Conservation (phyloP, 768 basidiomycete species). For the Wakefieldia striispora region DNA sequence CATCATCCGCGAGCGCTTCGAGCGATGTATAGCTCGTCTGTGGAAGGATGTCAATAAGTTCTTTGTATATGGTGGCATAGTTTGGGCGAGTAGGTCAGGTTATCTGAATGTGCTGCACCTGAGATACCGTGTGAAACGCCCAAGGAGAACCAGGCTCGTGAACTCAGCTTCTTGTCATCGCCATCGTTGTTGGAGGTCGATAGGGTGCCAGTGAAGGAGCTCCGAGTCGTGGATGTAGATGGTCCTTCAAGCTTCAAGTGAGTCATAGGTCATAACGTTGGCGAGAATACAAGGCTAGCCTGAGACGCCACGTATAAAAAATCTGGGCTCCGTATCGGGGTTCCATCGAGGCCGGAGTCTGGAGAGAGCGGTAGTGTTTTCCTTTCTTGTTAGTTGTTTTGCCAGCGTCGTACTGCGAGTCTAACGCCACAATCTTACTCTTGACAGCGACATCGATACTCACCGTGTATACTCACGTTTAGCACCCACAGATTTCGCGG, state of each 20-base stretch:
- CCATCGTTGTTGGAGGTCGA: conserved; percentile 28
- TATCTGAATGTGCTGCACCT: conserved; percentile 48
- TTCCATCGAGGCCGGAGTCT: no score
- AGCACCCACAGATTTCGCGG: no score
- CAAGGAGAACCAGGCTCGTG: conserved; percentile 54
- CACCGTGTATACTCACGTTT: no score
- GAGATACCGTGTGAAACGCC: conserved; percentile 50
- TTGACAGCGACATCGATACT: no score
- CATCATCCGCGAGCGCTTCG: conserved; percentile 43
- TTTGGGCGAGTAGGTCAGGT: conserved; percentile 60
- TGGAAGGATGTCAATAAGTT: conserved; percentile 26
- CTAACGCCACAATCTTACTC: no score
- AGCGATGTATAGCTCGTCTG: conserved; percentile 39
- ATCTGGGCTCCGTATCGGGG: no score
- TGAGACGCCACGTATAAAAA: no score
- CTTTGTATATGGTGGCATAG: conserved; percentile 46
- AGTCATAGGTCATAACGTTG: background rate
- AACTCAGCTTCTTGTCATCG: conserved; percentile 32
- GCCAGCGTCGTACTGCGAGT: no score
- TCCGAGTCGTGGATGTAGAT: conserved; percentile 54
- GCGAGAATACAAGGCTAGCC: no score
- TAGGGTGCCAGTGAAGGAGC: conserved; percentile 42
- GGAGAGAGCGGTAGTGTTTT: no score
- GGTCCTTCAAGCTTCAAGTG: conserved; percentile 21
- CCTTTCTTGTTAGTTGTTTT: no score